These are phyloP conservation scores for Panicum virgatum DNA, from an alignment of 202 grass and related monocot genomes.

Conservation along the genomic window DNA sequence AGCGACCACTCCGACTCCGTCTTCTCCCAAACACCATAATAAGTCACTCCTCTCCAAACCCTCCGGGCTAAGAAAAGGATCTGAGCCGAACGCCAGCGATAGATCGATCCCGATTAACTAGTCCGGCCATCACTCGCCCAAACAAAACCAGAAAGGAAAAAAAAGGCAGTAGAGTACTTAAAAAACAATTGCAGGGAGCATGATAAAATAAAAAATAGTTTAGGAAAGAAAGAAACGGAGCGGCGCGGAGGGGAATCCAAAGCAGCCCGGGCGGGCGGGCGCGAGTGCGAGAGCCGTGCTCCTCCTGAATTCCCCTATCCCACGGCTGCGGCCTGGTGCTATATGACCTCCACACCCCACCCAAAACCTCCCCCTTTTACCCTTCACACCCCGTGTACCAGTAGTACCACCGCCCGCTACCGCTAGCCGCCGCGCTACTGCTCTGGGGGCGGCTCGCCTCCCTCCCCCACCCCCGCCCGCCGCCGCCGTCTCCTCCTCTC, in stretches of 20 bases:
- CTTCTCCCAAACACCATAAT: too few species aligned
- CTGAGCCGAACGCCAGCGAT: neutral
- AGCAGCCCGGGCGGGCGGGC: neutral
- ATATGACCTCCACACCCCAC: slow-evolving; percentile 38
- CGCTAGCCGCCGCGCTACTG: slow-evolving; percentile 33
- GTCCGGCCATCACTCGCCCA: neutral
- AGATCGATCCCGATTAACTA: neutral
- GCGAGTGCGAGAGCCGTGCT: slow-evolving; percentile 47
- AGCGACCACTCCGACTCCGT: too few species aligned
- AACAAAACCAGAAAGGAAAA: neutral
- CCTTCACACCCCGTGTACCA: slow-evolving; percentile 5
- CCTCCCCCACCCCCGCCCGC: slow-evolving; percentile 34
- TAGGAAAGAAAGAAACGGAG: neutral
- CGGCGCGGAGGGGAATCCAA: slow-evolving; percentile 33
- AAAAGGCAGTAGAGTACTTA: neutral
- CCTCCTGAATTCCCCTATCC: slow-evolving; percentile 27
- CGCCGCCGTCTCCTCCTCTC: slow-evolving; percentile 44
- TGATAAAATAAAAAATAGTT: neutral
- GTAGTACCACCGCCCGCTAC: neutral
- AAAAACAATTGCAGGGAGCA: neutral
- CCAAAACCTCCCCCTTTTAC: slow-evolving; percentile 36
- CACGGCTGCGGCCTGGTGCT: neutral
- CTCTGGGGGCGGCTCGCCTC: slow-evolving; percentile 60
- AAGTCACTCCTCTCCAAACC: slow-evolving; percentile 33
- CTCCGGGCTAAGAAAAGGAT: slow-evolving; percentile 22